phyloP scores from a whole-genome alignment of 306 rosid species.

The Lathyrus aphaca region DNA sequence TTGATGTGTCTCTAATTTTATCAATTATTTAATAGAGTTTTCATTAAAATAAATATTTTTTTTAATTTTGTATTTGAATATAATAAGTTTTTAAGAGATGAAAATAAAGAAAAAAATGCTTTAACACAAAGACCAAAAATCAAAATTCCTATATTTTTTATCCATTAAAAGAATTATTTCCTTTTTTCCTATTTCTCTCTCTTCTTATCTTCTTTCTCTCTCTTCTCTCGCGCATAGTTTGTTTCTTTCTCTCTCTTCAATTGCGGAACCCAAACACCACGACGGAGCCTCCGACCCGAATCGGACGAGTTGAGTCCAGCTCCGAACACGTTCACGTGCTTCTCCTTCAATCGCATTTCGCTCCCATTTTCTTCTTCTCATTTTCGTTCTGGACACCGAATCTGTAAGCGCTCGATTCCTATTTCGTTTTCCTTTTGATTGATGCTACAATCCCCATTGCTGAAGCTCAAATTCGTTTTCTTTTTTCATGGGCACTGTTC shows the following conservation, averaged over 20 bases:
- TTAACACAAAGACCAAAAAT: neutral
- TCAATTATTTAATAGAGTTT: too few species aligned
- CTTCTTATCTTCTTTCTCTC: conserved; percentile 41
- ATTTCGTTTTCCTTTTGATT: conserved; percentile 49
- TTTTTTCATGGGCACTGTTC: conserved; percentile 37
- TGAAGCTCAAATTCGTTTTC: conserved; percentile 32
- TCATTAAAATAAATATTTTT: too few species aligned
- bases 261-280: conserved; percentile 40
- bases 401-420: conserved; percentile 56
- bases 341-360: conserved; percentile 44
- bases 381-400: conserved; percentile 36
- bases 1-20: too few species aligned
- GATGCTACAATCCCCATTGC: conserved; percentile 27
- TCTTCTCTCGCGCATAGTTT: conserved; percentile 39
- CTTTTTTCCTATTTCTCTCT: neutral
- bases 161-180: neutral
- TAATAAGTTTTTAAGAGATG: neutral
- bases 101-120: neutral
- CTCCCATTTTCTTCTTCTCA: conserved; percentile 40
- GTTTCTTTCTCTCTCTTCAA: conserved; percentile 51
- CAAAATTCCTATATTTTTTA: neutral
- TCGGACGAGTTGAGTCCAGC: conserved; percentile 43
- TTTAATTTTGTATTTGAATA: too few species aligned
- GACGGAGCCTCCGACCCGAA: conserved; percentile 54
- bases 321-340: conserved; percentile 37